These are phyloP conservation scores for Nicotiana tabacum DNA, from an alignment of 257 asterid species.

Conservation along the genomic window DNA sequence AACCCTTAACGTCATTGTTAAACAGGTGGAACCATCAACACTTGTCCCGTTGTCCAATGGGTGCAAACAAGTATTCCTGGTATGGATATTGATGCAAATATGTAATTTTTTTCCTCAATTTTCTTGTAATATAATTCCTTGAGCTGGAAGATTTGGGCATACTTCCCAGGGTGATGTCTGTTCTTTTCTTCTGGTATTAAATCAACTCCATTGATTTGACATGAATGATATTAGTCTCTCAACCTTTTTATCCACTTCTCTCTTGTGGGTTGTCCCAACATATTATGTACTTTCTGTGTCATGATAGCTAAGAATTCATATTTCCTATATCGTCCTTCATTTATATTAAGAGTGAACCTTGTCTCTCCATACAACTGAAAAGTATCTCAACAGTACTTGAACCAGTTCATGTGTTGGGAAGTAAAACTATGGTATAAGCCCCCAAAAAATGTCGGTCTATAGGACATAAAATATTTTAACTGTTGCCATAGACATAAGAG, in stretches of 20 bases:
- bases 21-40: conserved; percentile 93
- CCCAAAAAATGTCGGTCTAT: neutral
- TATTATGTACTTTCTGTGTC: neutral
- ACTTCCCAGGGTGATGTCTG: neutral
- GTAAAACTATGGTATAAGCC: neutral
- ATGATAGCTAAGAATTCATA: conserved; percentile 3
- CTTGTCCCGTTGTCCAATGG: conserved; percentile 89
- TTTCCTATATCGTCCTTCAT: neutral
- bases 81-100: conserved; percentile 23
- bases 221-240: neutral
- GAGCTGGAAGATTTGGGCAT: neutral
- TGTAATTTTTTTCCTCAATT: neutral
- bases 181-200: neutral
- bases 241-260: neutral
- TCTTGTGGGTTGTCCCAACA: neutral
- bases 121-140: neutral
- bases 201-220: neutral
- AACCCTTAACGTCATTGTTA: conserved; percentile 21
- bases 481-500: neutral
- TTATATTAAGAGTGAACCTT: neutral
- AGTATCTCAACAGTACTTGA: neutral
- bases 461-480: neutral
- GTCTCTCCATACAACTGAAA: neutral
- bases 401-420: neutral
- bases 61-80: conserved; percentile 97